A percentile compares a stretch with the other conserved stretches of the same genome.
Evolutionary conservation across 2,329 filamentous ascomycete species (phyloP).

Genomic region (Penicillium palitans): DNA sequence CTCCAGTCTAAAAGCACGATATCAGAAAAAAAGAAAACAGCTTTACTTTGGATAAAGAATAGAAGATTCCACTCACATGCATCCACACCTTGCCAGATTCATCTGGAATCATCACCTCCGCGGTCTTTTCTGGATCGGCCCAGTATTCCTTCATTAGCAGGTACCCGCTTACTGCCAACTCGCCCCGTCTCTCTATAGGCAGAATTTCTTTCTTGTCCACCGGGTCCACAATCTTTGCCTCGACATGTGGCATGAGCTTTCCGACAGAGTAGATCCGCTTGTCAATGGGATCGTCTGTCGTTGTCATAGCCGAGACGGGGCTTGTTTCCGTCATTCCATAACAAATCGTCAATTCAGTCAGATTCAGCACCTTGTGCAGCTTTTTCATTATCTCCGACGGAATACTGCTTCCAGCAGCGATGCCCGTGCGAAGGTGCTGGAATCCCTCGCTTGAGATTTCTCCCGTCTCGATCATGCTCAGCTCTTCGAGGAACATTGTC

Average conservation of each 20-base stretch:
- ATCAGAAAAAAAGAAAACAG: not conserved
- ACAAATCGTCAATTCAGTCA: constrained; percentile 84
- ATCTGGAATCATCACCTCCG: constrained; percentile 64
- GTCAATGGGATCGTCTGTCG: constrained; percentile 69
- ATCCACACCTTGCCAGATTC: constrained; percentile 71
- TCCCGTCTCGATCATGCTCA: constrained; percentile 69
- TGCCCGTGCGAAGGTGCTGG: constrained; percentile 76
- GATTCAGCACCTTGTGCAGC: constrained; percentile 70
- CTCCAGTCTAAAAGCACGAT: constrained; percentile 65
- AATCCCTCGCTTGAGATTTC: constrained; percentile 55
- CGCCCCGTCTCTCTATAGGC: constrained; percentile 67
- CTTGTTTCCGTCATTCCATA: constrained; percentile 96
- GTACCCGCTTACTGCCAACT: constrained; percentile 82
- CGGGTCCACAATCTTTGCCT: constrained; percentile 74
- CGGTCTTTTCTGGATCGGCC: constrained; percentile 68
- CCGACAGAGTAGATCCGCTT: constrained; percentile 78
- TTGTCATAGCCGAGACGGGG: constrained; percentile 72
- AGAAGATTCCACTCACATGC: constrained; percentile 49
- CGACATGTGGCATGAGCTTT: constrained; percentile 77
- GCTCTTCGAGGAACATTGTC: constrained; percentile 90
- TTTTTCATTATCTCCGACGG: constrained; percentile 69
- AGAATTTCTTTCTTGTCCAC: constrained; percentile 60
- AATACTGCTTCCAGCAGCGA: constrained; percentile 83
- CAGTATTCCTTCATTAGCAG: constrained; percentile 90
- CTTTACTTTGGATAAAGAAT: not conserved